Conservation (phyloP, 2,329 filamentous ascomycete genomes). For the Dactylella cylindrospora region DNA sequence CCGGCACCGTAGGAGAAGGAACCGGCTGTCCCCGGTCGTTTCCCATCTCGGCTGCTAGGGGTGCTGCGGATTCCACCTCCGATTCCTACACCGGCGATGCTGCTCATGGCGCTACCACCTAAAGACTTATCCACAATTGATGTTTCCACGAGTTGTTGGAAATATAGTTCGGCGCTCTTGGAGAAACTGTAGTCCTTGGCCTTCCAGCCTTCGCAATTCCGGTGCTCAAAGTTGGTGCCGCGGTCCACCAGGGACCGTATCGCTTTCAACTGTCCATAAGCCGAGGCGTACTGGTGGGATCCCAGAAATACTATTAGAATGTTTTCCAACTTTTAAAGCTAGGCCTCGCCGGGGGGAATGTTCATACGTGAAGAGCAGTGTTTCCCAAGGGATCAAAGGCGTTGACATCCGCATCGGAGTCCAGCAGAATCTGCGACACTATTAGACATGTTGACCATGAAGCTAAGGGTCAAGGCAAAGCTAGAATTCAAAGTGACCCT, state of each 20-base stretch:
- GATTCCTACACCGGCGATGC: not conserved
- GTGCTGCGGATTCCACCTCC: slow-evolving; percentile 3
- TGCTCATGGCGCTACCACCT: not conserved
- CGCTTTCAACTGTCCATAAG: slow-evolving; percentile 48
- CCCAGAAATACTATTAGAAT: no score
- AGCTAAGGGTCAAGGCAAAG: not conserved
- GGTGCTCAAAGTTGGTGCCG: slow-evolving; percentile 45
- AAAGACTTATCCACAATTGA: no score
- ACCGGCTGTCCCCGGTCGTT: slow-evolving; percentile 29
- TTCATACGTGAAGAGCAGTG: slow-evolving; percentile 46
- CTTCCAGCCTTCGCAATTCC: slow-evolving; percentile 47
- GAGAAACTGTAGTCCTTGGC: slow-evolving; percentile 48
- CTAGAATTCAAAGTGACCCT: not conserved
- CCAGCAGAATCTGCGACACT: slow-evolving; percentile 44
- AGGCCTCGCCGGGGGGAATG: not conserved
- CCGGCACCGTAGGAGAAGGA: slow-evolving; percentile 24
- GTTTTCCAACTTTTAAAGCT: no score
- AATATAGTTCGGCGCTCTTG: slow-evolving; percentile 47
- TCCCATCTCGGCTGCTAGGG: slow-evolving; percentile 24
- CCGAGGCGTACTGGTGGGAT: slow-evolving; percentile 46
- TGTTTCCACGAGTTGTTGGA: slow-evolving; percentile 44
- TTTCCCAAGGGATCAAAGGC: slow-evolving; percentile 46
- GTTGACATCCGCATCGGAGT: slow-evolving; percentile 55
- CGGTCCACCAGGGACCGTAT: slow-evolving; percentile 48
- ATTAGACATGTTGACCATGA: not conserved